Evolutionary conservation across 371 early-diverging fungal species (phyloP), one percentile per base, ranked within the genome.

Genomic region (Zopfochytrium polystomum): DNA sequence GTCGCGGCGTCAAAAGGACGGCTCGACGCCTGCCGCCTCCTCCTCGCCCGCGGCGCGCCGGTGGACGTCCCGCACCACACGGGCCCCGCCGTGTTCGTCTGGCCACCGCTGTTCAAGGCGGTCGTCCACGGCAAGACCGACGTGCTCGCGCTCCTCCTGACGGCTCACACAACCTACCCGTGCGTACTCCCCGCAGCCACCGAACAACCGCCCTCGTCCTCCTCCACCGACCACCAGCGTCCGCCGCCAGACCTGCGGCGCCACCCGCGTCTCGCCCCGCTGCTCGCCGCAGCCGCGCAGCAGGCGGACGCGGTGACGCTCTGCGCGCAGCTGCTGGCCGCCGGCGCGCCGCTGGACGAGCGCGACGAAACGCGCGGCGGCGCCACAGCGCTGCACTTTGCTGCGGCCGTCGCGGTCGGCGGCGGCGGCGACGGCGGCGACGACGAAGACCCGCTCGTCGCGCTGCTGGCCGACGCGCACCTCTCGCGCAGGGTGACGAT

Each of bases 401-500:
- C 11, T 23, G 11, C 18, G 9, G 18, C 23, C 48, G 23, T 48
- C 48, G 48, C 48, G 20, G 48, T 25, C 23, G 23, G 48, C 48
- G 23, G 22, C 7, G 48, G 23, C 18, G 11, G 20, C 48, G 9
- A n/a, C 23, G 9, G 42, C 42, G n/a, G n/a, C 42, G 42, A 38
- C n/a, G 42, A 38, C 42, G 42, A 38, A 9, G 42, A 9, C 42
- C 32, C 42, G 44, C 6, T 38, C 55, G 13, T 25, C 62, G 18
- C 22, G 32, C n/a, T 29, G 43, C 3, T 43, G 30, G 35, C 46
- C 42, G 18, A 62, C 49, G 1, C 55, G 54, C 47, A 38, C 22
- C 47, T 31, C 3, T 48, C 22, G 1, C 44, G 6, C 32, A 9
- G 5, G 55, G 43, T 9, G 62, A 20, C 42, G 7, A 47, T 35